Evolutionary conservation across 495 filamentous ascomycete genomes (phyloP).

Genomic region (Xylaria bambusicola): DNA sequence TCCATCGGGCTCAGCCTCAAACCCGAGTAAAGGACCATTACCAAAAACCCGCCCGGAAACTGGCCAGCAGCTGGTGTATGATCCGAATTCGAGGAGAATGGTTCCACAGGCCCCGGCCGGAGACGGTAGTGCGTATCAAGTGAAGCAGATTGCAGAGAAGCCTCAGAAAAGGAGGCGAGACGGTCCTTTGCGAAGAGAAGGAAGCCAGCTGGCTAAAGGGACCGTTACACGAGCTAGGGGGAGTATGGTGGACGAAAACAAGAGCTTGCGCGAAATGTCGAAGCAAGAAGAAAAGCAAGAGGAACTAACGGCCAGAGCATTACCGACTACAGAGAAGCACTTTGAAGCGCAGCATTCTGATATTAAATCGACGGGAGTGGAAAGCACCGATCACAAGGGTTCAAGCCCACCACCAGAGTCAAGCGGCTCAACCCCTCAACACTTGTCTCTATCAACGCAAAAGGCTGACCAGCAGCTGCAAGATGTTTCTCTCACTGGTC

Average conservation of each 20-base stretch:
- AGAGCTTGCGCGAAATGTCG: slow-evolving; percentile 25
- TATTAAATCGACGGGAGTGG: background rate
- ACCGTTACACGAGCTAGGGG: slow-evolving; percentile 36
- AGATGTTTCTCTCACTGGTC: background rate
- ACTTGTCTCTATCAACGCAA: background rate
- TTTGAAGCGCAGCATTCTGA: too few species aligned
- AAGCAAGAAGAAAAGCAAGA: background rate
- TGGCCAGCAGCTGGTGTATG: slow-evolving; percentile 51
- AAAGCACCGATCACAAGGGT: background rate
- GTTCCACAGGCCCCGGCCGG: slow-evolving; percentile 40
- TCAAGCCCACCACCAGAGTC: background rate
- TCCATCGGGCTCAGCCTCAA: slow-evolving; percentile 20
- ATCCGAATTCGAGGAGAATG: slow-evolving; percentile 60
- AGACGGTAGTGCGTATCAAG: slow-evolving; percentile 37
- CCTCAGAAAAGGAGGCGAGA: slow-evolving; percentile 59
- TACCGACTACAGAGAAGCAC: too few species aligned
- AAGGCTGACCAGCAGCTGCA: background rate
- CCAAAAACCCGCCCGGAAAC: slow-evolving; percentile 25
- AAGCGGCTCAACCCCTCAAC: background rate
- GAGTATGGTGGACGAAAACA: slow-evolving; percentile 37
- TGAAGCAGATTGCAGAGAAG: slow-evolving; percentile 50
- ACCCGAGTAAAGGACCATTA: slow-evolving; percentile 27
- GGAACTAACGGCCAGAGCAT: background rate
- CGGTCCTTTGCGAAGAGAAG: slow-evolving; percentile 28
- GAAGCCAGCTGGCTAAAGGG: slow-evolving; percentile 40